These are phyloP conservation scores for Ceratobasidium sp. DNA, from an alignment of 1,284 basidiomycete genomes.

Conservation along the genomic window DNA sequence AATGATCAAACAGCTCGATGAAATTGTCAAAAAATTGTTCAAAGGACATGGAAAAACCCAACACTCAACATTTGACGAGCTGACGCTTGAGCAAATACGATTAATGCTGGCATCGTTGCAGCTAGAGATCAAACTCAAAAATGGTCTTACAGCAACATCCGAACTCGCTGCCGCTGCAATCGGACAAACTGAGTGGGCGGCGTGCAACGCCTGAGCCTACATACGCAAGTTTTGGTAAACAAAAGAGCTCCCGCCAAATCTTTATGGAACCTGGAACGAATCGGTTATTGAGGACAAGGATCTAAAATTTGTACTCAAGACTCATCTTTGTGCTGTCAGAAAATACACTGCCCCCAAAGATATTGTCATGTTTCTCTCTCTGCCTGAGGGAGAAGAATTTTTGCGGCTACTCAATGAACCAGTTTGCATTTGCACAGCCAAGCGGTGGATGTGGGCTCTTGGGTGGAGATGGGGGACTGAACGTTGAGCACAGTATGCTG, in stretches of 20 bases:
- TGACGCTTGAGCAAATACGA: neutral
- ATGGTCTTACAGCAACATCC: neutral
- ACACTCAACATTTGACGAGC: neutral
- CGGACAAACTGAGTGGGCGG: slow-evolving; percentile 17
- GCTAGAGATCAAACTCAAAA: neutral
- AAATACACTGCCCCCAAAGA: slow-evolving; percentile 9
- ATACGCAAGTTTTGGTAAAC: slow-evolving; percentile 8
- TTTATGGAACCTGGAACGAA: slow-evolving; percentile 33
- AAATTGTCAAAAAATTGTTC: neutral
- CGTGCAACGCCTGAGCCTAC: neutral
- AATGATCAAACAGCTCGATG: neutral
- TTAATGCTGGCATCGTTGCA: neutral
- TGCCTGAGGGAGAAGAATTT: slow-evolving; percentile 4
- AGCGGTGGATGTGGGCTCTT: slow-evolving; percentile 32
- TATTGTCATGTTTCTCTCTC: slow-evolving; percentile 11
- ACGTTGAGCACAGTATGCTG: slow-evolving; percentile 14
- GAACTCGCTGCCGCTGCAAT: neutral
- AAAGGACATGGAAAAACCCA: neutral
- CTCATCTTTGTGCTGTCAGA: neutral
- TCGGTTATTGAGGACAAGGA: slow-evolving; percentile 36
- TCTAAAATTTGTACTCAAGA: slow-evolving; percentile 1
- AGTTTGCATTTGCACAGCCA: slow-evolving; percentile 36
- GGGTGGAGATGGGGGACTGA: slow-evolving; percentile 29
- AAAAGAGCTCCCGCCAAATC: slow-evolving; percentile 9
- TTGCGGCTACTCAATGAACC: neutral